phyloP scores from a whole-genome alignment of 1,284 basidiomycete species.

The Paramarasmius palmivorus region DNA sequence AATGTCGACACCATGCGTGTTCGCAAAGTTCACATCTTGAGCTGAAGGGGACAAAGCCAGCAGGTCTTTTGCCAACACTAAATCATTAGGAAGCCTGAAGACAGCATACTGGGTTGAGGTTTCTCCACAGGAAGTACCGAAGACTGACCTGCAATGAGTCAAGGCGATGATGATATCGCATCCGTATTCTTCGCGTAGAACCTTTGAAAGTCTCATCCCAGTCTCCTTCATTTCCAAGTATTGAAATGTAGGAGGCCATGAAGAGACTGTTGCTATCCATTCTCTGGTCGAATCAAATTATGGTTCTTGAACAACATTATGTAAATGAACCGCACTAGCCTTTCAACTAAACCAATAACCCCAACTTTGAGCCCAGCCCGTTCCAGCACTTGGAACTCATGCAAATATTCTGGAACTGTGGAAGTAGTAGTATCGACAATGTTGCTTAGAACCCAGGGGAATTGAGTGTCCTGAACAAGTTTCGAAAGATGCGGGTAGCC shows the following conservation, averaged over 20 bases:
- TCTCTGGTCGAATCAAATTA: no score
- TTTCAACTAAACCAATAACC: slow-evolving; percentile 81
- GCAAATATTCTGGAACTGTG: slow-evolving; percentile 54
- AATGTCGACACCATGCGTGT: slow-evolving; percentile 80
- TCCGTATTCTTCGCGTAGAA: slow-evolving; percentile 69
- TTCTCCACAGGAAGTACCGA: slow-evolving; percentile 34
- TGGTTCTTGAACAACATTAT: slow-evolving; percentile 21
- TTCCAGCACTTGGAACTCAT: slow-evolving; percentile 65
- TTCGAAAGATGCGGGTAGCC: slow-evolving; percentile 82
- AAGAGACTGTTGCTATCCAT: slow-evolving; percentile 85
- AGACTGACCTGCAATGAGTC: slow-evolving; percentile 77
- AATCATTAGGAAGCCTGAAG: slow-evolving; percentile 39
- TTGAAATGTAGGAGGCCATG: slow-evolving; percentile 76
- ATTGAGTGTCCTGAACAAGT: slow-evolving; percentile 68
- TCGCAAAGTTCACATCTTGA: slow-evolving; percentile 45
- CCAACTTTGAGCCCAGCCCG: slow-evolving; percentile 72
- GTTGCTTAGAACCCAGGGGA: slow-evolving; percentile 80
- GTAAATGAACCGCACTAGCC: slow-evolving; percentile 42
- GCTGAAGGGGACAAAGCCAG: slow-evolving; percentile 59
- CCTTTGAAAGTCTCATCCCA: slow-evolving; percentile 64
- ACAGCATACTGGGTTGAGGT: neutral
- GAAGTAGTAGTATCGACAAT: slow-evolving; percentile 67
- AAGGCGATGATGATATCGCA: slow-evolving; percentile 83
- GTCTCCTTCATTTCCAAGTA: slow-evolving; percentile 71
- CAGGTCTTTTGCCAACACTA: slow-evolving; percentile 57